These are phyloP conservation scores for Rhododendron ovatum DNA, from an alignment of 148 eudicot genomes.

Conservation along the genomic window DNA sequence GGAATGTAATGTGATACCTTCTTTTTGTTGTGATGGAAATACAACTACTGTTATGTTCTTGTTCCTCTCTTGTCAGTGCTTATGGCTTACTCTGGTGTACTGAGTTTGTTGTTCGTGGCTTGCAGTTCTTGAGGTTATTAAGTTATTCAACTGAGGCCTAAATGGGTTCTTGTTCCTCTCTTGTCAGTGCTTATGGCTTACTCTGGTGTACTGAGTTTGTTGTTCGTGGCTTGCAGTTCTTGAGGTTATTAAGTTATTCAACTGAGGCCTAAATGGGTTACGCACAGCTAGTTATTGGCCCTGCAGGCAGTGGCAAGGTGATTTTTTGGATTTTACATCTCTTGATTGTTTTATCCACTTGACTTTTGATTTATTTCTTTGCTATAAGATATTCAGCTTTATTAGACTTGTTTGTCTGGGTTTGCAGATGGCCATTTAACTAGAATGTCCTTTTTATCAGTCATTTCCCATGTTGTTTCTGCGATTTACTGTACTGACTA, in stretches of 20 bases:
- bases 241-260: constrained; percentile 20
- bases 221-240: constrained; percentile 25
- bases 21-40: constrained; percentile 2
- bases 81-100: constrained; percentile 30
- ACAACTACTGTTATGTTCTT: constrained; percentile 23
- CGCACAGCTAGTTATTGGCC: constrained; percentile 88
- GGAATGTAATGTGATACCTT: neutral
- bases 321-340: neutral
- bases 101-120: constrained; percentile 23
- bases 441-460: neutral
- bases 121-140: constrained; percentile 26
- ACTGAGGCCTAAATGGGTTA: constrained; percentile 53
- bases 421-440: neutral
- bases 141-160: constrained; percentile 15
- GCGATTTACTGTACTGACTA: neutral
- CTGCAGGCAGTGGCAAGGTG: constrained; percentile 91
- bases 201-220: constrained; percentile 24
- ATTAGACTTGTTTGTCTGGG: neutral
- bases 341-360: neutral
- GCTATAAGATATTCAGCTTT: neutral
- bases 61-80: constrained; percentile 13
- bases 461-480: neutral
- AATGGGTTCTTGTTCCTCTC: constrained; percentile 47
- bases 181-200: constrained; percentile 30
- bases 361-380: neutral